A percentile compares a stretch with the other conserved stretches of the same genome.
Evolutionary conservation across 2,329 filamentous ascomycete genomes (phyloP).

Genomic region (Neoascochyta sp.): DNA sequence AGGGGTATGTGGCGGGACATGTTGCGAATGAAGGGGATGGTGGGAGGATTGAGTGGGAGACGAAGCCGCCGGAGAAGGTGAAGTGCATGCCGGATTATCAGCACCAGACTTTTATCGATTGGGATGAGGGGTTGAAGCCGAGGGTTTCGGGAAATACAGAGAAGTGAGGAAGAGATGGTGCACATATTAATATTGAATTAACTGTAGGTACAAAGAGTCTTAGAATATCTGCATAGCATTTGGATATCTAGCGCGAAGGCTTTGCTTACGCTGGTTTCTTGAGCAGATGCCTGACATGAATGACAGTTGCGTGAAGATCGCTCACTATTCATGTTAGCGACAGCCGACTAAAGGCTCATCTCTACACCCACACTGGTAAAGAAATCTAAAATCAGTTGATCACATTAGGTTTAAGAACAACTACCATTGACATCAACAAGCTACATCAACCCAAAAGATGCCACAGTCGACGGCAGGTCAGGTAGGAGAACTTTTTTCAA

Average conservation of each 20-base stretch:
- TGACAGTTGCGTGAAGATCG: not conserved
- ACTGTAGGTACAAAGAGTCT: not conserved
- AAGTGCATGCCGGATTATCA: constrained; percentile 45
- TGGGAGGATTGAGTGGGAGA: constrained; percentile 44
- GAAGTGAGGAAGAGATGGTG: not conserved
- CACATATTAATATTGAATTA: not conserved
- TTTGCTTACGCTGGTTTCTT: constrained; percentile 1
- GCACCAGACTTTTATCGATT: constrained; percentile 12
- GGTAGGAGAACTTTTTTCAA: too few relatives aligned
- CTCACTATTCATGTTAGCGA: not conserved
- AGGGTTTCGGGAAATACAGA: not conserved
- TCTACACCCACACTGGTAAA: not conserved
- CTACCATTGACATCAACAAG: too few relatives aligned
- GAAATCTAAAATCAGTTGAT: too few relatives aligned
- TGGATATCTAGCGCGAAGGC: not conserved
- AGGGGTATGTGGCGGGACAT: constrained; percentile 48
- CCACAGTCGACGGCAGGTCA: too few relatives aligned
- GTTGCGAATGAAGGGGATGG: constrained; percentile 25
- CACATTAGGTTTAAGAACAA: too few relatives aligned
- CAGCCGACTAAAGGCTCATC: not conserved
- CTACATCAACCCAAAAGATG: too few relatives aligned
- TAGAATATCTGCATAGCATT: not conserved
- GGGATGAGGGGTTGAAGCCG: constrained; percentile 7
- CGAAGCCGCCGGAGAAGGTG: constrained; percentile 45
- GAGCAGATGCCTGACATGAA: not conserved